These are phyloP conservation scores for Geranium incanum DNA, from an alignment of 441 rosid genomes.

Conservation along the genomic window DNA sequence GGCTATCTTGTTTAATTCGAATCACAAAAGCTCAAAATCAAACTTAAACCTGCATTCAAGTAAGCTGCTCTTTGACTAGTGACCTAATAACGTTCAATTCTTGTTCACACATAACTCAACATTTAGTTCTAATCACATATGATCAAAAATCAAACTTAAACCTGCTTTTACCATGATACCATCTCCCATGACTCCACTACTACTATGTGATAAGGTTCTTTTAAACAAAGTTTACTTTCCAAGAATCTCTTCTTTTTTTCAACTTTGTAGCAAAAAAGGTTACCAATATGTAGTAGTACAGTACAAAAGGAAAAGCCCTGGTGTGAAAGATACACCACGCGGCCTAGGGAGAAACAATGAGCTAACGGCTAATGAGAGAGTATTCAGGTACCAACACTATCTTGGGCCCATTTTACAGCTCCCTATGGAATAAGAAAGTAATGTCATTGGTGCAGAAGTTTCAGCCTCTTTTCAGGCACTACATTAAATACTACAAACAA, in stretches of 20 bases:
- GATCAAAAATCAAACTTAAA: too few relatives aligned
- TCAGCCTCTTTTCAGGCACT: slow-evolving; percentile 32
- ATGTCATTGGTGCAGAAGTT: slow-evolving; percentile 6
- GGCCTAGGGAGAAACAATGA: background rate
- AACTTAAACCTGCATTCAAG: background rate
- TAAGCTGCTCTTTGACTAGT: background rate
- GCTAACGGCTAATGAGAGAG: slow-evolving; percentile 5
- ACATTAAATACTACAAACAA: slow-evolving; percentile 11
- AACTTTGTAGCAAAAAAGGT: background rate
- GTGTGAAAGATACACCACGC: background rate
- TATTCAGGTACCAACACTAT: background rate
- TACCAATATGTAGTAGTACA: background rate
- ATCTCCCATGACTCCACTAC: background rate
- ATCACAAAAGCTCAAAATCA: background rate
- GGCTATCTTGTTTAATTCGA: background rate
- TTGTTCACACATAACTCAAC: background rate
- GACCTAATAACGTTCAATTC: background rate
- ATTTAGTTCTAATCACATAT: too few relatives aligned
- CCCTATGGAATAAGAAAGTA: background rate
- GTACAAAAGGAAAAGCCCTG: background rate
- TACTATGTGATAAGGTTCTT: background rate
- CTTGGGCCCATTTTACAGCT: slow-evolving; percentile 12
- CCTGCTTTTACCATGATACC: background rate
- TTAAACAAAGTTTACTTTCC: background rate
- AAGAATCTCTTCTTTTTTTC: background rate